These are phyloP conservation scores for Suhomyces chickasaworum DNA, from an alignment of 1,139 yeast genomes.

Conservation along the genomic window DNA sequence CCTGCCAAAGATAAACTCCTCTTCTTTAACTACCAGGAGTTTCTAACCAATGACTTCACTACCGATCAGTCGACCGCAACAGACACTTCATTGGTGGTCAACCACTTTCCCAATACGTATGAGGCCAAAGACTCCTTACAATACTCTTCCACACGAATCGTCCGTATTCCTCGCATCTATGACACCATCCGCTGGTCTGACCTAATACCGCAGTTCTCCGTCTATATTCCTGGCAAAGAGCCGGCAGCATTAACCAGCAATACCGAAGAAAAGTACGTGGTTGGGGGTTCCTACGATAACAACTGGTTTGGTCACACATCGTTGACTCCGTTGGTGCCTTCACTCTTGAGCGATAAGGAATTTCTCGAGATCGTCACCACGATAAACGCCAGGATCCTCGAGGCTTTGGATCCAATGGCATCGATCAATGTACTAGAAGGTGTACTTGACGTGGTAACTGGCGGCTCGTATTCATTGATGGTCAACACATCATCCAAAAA, in stretches of 20 bases:
- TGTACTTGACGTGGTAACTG: conserved; percentile 50
- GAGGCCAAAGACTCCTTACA: conserved; percentile 27
- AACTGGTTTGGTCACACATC: conserved; percentile 56
- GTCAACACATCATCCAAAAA: conserved; percentile 28
- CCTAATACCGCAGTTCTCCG: conserved; percentile 61
- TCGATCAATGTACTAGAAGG: conserved; percentile 41
- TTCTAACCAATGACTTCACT: conserved; percentile 37
- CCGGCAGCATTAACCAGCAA: conserved; percentile 54
- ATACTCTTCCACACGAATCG: conserved; percentile 52
- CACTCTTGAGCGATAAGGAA: conserved; percentile 37
- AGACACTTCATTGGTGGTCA: conserved; percentile 44
- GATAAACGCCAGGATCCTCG: conserved; percentile 47
- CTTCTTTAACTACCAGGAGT: conserved; percentile 72
- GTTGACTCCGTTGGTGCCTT: conserved; percentile 53
- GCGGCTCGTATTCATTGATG: conserved; percentile 31
- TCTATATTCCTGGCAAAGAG: conserved; percentile 61
- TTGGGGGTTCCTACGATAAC: conserved; percentile 38
- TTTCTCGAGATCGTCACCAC: conserved; percentile 40
- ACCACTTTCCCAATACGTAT: conserved; percentile 66
- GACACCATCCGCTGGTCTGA: conserved; percentile 31
- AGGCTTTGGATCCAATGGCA: conserved; percentile 44
- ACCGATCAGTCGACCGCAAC: conserved; percentile 17
- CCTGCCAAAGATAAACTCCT: conserved; percentile 21
- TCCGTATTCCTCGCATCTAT: conserved; percentile 62
- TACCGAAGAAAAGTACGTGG: conserved; percentile 1